Percentiles rank a stretch among this genome's conserved stretches.
These are phyloP conservation scores for Avena atlantica DNA, from an alignment of 176 grass and related monocot genomes.

Conservation along the genomic window DNA sequence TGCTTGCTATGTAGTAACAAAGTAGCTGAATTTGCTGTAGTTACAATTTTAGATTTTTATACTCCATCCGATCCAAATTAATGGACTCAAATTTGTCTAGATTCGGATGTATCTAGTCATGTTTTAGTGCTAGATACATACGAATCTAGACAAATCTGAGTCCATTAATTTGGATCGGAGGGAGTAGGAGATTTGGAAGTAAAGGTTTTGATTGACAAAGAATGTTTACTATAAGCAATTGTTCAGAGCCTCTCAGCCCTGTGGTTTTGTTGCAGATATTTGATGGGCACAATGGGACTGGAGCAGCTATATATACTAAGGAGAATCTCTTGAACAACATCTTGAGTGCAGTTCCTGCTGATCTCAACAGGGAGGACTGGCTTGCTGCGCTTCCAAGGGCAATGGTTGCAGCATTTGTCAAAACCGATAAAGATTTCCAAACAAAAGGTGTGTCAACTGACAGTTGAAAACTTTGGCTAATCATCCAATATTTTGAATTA, in stretches of 20 bases:
- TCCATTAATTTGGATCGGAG: too few relatives aligned
- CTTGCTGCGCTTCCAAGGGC: constrained; percentile 84
- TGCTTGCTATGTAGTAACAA: background rate
- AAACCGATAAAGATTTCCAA: constrained; percentile 97
- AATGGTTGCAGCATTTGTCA: constrained; percentile 93
- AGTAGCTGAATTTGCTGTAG: background rate
- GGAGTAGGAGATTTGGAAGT: background rate
- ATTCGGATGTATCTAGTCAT: too few relatives aligned
- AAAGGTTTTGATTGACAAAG: background rate
- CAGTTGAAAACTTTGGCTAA: background rate
- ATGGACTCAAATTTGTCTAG: too few relatives aligned
- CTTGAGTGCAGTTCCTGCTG: constrained; percentile 73
- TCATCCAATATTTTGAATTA: background rate
- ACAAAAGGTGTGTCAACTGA: constrained; percentile 59
- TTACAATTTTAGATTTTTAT: background rate
- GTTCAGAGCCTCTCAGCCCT: background rate
- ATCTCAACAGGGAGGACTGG: constrained; percentile 94
- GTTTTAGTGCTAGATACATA: too few relatives aligned
- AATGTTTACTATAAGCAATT: background rate
- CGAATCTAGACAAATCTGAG: too few relatives aligned
- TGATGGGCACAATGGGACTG: constrained; percentile 90
- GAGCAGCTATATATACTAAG: constrained; percentile 86
- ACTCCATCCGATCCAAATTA: too few relatives aligned
- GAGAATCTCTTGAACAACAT: constrained; percentile 95
- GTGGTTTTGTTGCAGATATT: constrained; percentile 71